phyloP scores from a whole-genome alignment of 768 basidiomycete species.

The Scleroderma citrinum region DNA sequence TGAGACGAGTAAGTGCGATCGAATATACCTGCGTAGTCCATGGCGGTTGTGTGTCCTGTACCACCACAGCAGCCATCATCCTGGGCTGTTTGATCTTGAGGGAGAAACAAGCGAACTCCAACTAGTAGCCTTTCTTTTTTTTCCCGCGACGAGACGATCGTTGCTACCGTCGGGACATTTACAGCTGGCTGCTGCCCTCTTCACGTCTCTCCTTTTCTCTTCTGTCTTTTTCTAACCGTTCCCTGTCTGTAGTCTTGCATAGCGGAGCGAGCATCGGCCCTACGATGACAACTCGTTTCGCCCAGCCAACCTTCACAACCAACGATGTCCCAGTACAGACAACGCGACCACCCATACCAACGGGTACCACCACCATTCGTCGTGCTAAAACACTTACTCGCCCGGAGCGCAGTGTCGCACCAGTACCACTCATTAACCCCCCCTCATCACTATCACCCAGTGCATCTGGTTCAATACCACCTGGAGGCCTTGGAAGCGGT shows the following conservation, averaged over 20 bases:
- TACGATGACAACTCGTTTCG: constrained; percentile 20
- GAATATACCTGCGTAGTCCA: constrained; percentile 20
- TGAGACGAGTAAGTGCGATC: not conserved
- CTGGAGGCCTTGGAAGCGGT: constrained; percentile 22
- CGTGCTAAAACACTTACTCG: constrained; percentile 94
- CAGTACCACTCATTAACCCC: constrained; percentile 91
- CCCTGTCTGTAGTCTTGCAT: constrained; percentile 1
- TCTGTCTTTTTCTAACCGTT: constrained; percentile 12
- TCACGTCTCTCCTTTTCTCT: constrained; percentile 13
- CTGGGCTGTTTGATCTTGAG: no score
- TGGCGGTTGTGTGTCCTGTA: not conserved
- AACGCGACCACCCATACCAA: constrained; percentile 42
- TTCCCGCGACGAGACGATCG: not conserved
- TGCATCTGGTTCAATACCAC: constrained; percentile 32
- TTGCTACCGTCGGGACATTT: constrained; percentile 16
- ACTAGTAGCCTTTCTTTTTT: no score
- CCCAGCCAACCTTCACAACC: constrained; percentile 14
- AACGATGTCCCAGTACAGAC: constrained; percentile 69
- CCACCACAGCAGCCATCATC: no score
- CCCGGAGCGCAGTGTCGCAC: constrained; percentile 91
- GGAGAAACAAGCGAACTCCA: no score
- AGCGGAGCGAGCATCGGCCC: not conserved
- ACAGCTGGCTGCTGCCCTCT: constrained; percentile 14
- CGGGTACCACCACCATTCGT: constrained; percentile 62
- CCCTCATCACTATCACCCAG: constrained; percentile 39